Percentiles rank a stretch among this genome's conserved stretches.
phyloP scores from a whole-genome alignment of 2,329 filamentous ascomycete species.

The Alternaria brassicae region DNA sequence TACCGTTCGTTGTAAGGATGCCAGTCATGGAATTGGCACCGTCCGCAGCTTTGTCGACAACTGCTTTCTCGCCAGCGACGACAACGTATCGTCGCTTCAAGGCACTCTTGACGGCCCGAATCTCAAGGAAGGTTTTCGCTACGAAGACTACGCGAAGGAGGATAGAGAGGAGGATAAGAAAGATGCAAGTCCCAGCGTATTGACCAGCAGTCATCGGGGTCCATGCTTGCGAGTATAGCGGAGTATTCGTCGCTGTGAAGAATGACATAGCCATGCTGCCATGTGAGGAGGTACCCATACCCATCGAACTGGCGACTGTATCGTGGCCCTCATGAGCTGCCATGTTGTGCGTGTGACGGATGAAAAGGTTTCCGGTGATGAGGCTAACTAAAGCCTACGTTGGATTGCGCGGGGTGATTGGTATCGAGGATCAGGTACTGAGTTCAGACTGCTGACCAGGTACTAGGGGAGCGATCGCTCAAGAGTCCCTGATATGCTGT shows the following conservation, averaged over 20 bases:
- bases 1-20: constrained; percentile 74
- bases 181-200: constrained; percentile 92
- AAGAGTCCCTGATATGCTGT: constrained; percentile 22
- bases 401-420: constrained; percentile 1
- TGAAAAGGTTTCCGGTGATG: neutral
- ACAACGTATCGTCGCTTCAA: constrained; percentile 78
- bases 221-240: constrained; percentile 74
- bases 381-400: neutral
- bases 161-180: constrained; percentile 78
- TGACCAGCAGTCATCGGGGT: constrained; percentile 71
- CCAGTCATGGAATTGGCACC: constrained; percentile 67
- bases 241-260: constrained; percentile 67
- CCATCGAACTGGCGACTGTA: constrained; percentile 13
- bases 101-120: constrained; percentile 75
- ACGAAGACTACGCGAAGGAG: constrained; percentile 75
- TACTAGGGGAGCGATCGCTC: constrained; percentile 26
- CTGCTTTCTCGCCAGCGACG: constrained; percentile 68
- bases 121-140: constrained; percentile 65
- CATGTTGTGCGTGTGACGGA: constrained; percentile 2
- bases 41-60: constrained; percentile 65
- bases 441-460: constrained; percentile 41
- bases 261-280: constrained; percentile 66
- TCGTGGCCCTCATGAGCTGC: constrained; percentile 42
- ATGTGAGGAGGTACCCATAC: constrained; percentile 27
- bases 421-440: constrained; percentile 22